phyloP scores from a whole-genome alignment of 768 basidiomycete species.

The Clathrus columnatus region DNA sequence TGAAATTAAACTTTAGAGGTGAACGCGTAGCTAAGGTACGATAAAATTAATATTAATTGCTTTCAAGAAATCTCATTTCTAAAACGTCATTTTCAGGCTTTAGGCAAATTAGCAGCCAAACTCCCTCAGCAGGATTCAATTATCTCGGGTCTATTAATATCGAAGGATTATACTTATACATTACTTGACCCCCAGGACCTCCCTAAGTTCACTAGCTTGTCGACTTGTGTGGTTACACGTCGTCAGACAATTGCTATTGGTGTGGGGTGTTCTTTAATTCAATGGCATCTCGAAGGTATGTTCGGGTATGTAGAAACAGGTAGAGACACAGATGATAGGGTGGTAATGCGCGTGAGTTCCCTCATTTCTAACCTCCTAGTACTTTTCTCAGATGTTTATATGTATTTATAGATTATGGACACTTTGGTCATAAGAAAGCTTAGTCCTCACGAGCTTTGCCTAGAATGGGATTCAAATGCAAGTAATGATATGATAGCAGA shows the following conservation, averaged over 20 bases:
- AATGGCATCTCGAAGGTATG: conserved; percentile 97
- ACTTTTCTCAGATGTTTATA: conserved; percentile 6
- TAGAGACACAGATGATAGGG: conserved; percentile 45
- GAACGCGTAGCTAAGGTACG: conserved; percentile 89
- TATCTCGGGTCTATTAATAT: conserved; percentile 81
- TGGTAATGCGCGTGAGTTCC: conserved; percentile 53
- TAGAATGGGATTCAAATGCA: conserved; percentile 93
- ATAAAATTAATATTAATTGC: not conserved
- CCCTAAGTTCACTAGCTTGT: conserved; percentile 86
- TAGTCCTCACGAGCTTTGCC: conserved; percentile 64
- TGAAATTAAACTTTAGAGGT: conserved; percentile 87
- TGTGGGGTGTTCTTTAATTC: conserved; percentile 87
- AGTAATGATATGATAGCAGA: conserved; percentile 99
- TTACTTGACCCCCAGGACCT: conserved; percentile 91
- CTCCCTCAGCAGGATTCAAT: conserved; percentile 64
- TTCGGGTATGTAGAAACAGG: conserved; percentile 77
- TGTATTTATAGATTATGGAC: conserved; percentile 72
- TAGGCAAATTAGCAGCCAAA: conserved; percentile 77
- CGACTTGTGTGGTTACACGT: conserved; percentile 84
- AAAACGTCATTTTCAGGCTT: conserved; percentile 54
- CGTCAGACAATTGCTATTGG: conserved; percentile 74
- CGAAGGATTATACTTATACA: conserved; percentile 97
- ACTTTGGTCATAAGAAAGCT: conserved; percentile 77
- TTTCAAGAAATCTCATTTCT: not conserved
- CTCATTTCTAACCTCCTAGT: not conserved